Conservation (phyloP, 306 rosid species). For the barrel medic (Medicago truncatula) region DNA sequence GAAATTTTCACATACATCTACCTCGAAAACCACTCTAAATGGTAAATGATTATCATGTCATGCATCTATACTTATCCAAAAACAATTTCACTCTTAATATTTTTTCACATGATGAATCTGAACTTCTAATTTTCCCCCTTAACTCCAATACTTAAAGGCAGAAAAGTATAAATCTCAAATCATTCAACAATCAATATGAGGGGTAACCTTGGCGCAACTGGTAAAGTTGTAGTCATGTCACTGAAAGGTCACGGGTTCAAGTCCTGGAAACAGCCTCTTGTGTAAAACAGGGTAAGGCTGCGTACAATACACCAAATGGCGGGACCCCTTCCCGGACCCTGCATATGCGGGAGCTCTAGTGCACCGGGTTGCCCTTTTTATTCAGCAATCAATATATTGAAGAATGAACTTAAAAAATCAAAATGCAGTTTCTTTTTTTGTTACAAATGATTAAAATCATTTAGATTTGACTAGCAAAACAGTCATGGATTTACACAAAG, state of each 20-base stretch:
- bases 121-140: neutral
- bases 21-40: neutral
- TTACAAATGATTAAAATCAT: neutral
- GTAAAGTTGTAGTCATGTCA: no score
- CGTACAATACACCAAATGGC: no score
- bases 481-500: no score
- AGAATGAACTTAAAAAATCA: neutral
- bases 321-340: no score
- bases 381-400: conserved; percentile 1
- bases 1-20: neutral
- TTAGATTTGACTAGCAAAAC: no score
- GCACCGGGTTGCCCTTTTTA: no score
- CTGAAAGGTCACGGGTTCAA: no score
- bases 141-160: neutral
- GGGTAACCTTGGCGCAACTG: no score
- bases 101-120: conserved; percentile 21
- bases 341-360: no score
- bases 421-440: neutral
- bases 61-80: neutral
- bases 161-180: neutral
- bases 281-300: no score
- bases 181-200: neutral
- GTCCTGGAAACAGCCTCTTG: no score
- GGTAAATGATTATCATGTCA: neutral
- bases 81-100: conserved; percentile 8